Evolutionary conservation across 768 basidiomycete genomes (phyloP), one percentile per base, ranked within the genome.

Genomic region (Mycena leptocephala): DNA sequence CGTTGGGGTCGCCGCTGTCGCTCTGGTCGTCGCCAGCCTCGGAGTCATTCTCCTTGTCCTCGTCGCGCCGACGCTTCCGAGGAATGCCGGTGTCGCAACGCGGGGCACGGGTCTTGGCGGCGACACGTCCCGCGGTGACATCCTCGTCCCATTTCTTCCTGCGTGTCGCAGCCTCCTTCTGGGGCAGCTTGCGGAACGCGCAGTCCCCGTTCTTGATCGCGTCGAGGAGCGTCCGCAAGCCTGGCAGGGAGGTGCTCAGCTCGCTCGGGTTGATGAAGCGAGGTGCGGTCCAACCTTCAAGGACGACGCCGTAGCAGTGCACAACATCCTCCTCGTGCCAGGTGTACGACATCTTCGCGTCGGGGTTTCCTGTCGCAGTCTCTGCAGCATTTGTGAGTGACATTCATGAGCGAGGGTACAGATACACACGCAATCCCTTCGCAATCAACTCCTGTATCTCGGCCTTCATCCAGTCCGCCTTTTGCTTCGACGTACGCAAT

Each of bases 321-420:
- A 63, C 67, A 5, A 68, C 28, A n/a, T 70, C 74, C 28, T 75
- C 67, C 30, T 75, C 74, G 30, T 20, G 58, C 59, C 51, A 63
- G 2, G 26, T 39, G 16, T 37, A 69, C 0, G n/a, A n/a, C n/a
- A n/a, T n/a, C n/a, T n/a, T 16, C 46, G 26, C 64, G 20, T 20
- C 33, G 37, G 1, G 74, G 46, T 6, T 65, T 35, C 10, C 14
- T 9, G 46, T 37, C 56, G 10, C 61, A 41, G 1, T 48, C 72
- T 8, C 30, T 65, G 59, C 18, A 10, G 11, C 13, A 1, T 14
- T 18, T 18, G 28, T 62, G 5, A 72, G 51, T 5, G 4, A n/a
- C 28, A 8, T 53, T 22, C 28, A 46, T 14, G 26, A 3, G n/a
- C 35, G 20, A 6, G 0, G 56, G 33, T 22, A 2, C 32, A 61